Percentiles rank a stretch among this genome's conserved stretches.
Evolutionary conservation across 768 basidiomycete species (phyloP).

Genomic region (Lactarius quietus): DNA sequence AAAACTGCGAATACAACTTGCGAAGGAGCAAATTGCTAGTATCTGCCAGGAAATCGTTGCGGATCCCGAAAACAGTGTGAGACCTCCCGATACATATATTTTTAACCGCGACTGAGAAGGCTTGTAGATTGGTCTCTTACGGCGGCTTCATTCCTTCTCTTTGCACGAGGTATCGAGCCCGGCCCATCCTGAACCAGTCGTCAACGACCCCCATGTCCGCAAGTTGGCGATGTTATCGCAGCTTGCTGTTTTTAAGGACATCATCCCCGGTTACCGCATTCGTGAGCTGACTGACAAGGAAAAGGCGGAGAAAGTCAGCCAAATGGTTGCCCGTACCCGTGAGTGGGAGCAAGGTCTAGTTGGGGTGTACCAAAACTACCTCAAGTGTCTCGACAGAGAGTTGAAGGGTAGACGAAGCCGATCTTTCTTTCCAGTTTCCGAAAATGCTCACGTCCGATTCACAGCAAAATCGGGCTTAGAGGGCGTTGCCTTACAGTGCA

Average conservation of each 20-base stretch:
- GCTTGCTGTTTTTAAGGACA: constrained; percentile 91
- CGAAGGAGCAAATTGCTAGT: constrained; percentile 91
- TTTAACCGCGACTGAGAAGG: constrained; percentile 13
- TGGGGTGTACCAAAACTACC: constrained; percentile 80
- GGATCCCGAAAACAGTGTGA: constrained; percentile 92
- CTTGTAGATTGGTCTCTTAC: constrained; percentile 76
- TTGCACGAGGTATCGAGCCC: constrained; percentile 67
- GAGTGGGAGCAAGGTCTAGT: constrained; percentile 97
- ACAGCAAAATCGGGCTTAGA: constrained; percentile 63
- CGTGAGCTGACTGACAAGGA: constrained; percentile 87
- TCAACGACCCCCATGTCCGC: constrained; percentile 79
- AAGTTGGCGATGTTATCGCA: constrained; percentile 88
- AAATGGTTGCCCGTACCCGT: constrained; percentile 82
- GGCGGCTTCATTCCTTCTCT: constrained; percentile 88
- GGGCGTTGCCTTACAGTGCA: constrained; percentile 71
- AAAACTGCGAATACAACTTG: constrained; percentile 62
- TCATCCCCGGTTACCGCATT: constrained; percentile 95
- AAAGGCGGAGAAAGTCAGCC: constrained; percentile 89
- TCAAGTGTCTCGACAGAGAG: constrained; percentile 81
- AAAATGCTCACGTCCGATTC: not conserved
- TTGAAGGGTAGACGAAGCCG: constrained; percentile 62
- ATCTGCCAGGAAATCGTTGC: constrained; percentile 92
- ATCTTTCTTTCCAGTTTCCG: constrained; percentile 10
- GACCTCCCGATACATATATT: constrained; percentile 32
- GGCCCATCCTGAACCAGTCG: constrained; percentile 62